These are phyloP conservation scores for Cercospora citrullina DNA, from an alignment of 2,329 filamentous ascomycete species.

Conservation along the genomic window DNA sequence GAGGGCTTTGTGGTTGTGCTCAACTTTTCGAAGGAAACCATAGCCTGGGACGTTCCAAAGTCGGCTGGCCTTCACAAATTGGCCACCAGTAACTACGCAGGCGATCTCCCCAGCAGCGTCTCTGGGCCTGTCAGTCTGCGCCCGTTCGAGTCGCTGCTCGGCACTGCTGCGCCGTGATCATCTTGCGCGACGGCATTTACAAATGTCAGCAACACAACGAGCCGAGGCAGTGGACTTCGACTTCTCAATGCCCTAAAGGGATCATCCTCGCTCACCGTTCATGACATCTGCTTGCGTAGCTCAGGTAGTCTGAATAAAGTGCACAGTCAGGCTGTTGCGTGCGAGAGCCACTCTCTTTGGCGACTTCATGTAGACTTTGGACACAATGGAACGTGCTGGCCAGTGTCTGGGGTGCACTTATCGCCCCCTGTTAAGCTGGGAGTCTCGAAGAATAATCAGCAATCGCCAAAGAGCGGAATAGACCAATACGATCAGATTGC, in stretches of 20 bases:
- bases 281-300: neutral
- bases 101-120: constrained; percentile 26
- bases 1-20: constrained; percentile 39
- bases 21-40: constrained; percentile 39
- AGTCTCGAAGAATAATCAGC: neutral
- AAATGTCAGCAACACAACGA: neutral
- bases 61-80: constrained; percentile 38
- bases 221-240: neutral
- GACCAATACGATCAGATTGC: neutral
- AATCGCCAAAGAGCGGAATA: neutral
- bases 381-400: neutral
- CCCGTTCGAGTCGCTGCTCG: constrained; percentile 41
- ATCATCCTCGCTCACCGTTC: neutral
- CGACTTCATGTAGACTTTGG: neutral
- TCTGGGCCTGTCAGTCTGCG: constrained; percentile 35
- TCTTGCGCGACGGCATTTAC: neutral
- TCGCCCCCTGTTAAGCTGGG: neutral
- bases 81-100: constrained; percentile 39
- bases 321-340: neutral
- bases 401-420: neutral
- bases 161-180: constrained; percentile 19
- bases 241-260: neutral
- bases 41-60: constrained; percentile 39
- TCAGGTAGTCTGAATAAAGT: neutral
- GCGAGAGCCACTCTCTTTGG: neutral